Evolutionary conservation across 2,329 filamentous ascomycete genomes (phyloP).

Genomic region (Drechslerella dactyloides): DNA sequence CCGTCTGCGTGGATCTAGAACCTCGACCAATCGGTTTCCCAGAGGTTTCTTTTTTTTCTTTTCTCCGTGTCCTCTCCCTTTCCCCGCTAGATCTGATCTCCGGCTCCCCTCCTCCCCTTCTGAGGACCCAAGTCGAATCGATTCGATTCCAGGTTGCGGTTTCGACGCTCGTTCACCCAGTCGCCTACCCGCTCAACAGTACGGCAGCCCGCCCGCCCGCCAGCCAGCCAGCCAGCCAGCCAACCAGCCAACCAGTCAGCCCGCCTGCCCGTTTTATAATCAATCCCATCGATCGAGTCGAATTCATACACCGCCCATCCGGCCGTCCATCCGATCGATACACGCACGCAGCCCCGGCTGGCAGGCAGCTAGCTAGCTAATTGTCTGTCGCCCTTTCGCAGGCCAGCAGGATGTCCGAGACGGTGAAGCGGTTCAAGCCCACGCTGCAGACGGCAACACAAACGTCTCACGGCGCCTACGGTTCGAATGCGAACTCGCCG

Average conservation of each 20-base stretch:
- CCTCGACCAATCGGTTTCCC: neutral
- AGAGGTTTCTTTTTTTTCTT: neutral
- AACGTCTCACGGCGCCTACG: neutral
- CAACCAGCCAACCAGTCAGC: neutral
- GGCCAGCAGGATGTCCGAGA: neutral
- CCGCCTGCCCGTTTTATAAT: neutral
- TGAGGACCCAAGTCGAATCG: no score
- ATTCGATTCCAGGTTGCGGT: neutral
- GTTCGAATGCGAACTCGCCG: neutral
- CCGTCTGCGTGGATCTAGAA: conserved; percentile 2
- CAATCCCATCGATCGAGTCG: no score
- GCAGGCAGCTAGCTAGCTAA: no score
- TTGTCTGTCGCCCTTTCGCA: neutral
- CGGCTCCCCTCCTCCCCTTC: neutral
- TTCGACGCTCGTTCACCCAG: neutral
- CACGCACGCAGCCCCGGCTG: no score
- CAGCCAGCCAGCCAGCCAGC: neutral
- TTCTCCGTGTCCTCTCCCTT: no score
- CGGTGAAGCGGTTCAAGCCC: neutral
- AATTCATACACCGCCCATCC: no score
- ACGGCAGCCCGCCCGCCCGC: no score
- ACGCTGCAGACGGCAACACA: conserved; percentile 1
- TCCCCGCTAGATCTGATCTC: neutral
- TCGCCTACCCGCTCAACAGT: neutral
- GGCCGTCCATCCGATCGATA: no score